Base-by-base conservation (phyloP, 202 grass and related monocot genomes). In the Schoenoplectus triqueter region DNA sequence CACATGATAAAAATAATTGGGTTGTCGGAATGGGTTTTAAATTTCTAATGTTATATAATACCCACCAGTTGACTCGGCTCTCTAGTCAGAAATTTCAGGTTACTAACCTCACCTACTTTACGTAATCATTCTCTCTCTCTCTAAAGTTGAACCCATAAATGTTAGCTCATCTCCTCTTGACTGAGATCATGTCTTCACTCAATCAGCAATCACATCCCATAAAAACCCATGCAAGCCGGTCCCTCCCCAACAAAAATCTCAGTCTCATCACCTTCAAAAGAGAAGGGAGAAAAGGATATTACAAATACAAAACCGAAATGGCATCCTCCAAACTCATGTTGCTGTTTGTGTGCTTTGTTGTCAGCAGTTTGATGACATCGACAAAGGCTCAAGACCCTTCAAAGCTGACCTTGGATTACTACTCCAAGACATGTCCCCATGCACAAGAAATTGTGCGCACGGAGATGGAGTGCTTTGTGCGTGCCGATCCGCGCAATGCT, bases 101-200 rank as follows among this genome's bases (percentile, higher is more conserved):
- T 89, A 85, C 94, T 97, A 92, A 79, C 85, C 86, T 89, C 63
- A 90, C 89, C 94, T 86, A 92, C 94, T 87, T 84, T 73, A 42
- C 59, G 5, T 3, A 86, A 17, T 10, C 69, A 86, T 46, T 49
- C 60, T 64, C 11, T 63, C 79, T 50, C 61, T 39, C 19, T 82
- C 64, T 51, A 83, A 51, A 83, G 41, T 39, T 42, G 56, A 67
- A 59, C 40, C 41, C 84, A 56, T 44, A 5, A 85, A 75, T 63
- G 90, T 92, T 97, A 47, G 92, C 70, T 97, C 85, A 94, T 92
- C 94, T 90, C 71, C 87, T 89, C 61, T 94, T 97, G 90, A 97
- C 94, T 31, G 31, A 42, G 13, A 7, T 88, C 65, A 71, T 76
- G 14, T 57, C 56, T 74, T 70, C 79, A 22, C 83, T 46, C 50